phyloP scores from a whole-genome alignment of 148 eudicot genomes.

The Dysphania ambrosioides region DNA sequence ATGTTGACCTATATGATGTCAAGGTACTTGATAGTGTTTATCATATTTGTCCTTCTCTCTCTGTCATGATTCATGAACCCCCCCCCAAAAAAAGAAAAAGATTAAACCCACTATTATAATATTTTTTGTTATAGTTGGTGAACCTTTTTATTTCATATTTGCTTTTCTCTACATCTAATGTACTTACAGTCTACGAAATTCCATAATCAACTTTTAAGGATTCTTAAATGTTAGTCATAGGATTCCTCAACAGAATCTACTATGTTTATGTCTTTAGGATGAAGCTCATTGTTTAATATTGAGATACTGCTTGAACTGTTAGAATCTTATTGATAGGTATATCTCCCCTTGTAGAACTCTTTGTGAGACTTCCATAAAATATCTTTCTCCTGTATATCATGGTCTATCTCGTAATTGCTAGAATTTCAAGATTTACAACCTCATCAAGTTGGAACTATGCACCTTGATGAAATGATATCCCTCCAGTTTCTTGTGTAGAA shows the following conservation, averaged over 20 bases:
- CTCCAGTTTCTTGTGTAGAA: not conserved
- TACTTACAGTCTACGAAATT: not conserved
- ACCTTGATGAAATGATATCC: not conserved
- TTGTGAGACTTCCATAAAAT: not conserved
- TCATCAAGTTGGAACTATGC: not conserved
- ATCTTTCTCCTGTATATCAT: not conserved
- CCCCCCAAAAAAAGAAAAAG: not conserved
- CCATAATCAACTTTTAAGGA: not conserved
- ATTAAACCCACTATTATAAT: not conserved
- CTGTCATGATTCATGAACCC: not conserved
- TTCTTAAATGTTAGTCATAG: not conserved
- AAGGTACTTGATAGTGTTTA: constrained; percentile 59
- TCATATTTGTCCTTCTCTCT: constrained; percentile 16
- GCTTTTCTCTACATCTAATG: not conserved
- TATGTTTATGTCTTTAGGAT: not conserved
- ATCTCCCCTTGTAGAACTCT: not conserved
- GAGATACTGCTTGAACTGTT: not conserved
- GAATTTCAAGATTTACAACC: not conserved
- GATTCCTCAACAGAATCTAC: not conserved
- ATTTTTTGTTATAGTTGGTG: not conserved
- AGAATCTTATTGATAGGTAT: not conserved
- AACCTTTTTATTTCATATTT: not conserved
- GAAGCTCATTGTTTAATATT: not conserved
- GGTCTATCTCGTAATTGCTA: not conserved
- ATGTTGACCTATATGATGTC: constrained; percentile 71